Conservation (phyloP, 805 yeast genomes). For the Metschnikowia reukaufii region DNA sequence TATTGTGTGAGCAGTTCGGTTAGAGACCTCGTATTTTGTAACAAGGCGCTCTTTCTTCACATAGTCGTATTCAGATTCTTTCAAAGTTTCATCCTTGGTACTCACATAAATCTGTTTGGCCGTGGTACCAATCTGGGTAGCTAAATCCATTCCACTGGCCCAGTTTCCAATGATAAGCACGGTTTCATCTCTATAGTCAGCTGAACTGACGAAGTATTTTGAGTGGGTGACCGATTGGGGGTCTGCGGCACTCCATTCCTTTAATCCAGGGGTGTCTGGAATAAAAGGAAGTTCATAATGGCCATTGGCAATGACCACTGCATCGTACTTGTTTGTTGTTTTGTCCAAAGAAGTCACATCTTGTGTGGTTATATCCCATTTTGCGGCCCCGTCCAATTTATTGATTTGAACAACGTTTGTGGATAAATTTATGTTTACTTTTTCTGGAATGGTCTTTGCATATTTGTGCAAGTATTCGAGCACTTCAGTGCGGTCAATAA, state of each 20-base stretch:
- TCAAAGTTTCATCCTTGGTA: slow-evolving; percentile 10
- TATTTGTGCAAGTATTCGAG: slow-evolving; percentile 60
- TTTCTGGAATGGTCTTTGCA: slow-evolving; percentile 39
- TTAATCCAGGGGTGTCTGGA: slow-evolving; percentile 34
- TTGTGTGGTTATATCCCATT: slow-evolving; percentile 14
- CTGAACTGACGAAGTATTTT: slow-evolving; percentile 31
- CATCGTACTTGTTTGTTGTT: slow-evolving; percentile 31
- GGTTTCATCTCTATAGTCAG: slow-evolving; percentile 35
- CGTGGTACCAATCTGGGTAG: slow-evolving; percentile 54
- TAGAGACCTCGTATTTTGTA: slow-evolving; percentile 10
- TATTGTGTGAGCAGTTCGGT: slow-evolving; percentile 10
- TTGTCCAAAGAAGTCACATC: slow-evolving; percentile 8
- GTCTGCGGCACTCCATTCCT: slow-evolving; percentile 26
- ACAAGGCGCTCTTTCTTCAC: slow-evolving; percentile 12
- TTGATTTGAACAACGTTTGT: slow-evolving; percentile 31
- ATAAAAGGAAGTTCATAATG: slow-evolving; percentile 37
- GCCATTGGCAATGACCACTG: slow-evolving; percentile 41
- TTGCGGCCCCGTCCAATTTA: slow-evolving; percentile 7
- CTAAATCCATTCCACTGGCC: slow-evolving; percentile 75
- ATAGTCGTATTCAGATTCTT: slow-evolving; percentile 12
- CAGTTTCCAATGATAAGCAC: slow-evolving; percentile 69
- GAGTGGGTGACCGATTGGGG: slow-evolving; percentile 35
- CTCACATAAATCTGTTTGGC: slow-evolving; percentile 21
- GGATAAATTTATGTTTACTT: slow-evolving; percentile 34
- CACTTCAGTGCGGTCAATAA: slow-evolving; percentile 63